Evolutionary conservation across 2,329 filamentous ascomycete genomes (phyloP), one percentile per base, ranked within the genome.

Genomic region (Claviceps paspali): DNA sequence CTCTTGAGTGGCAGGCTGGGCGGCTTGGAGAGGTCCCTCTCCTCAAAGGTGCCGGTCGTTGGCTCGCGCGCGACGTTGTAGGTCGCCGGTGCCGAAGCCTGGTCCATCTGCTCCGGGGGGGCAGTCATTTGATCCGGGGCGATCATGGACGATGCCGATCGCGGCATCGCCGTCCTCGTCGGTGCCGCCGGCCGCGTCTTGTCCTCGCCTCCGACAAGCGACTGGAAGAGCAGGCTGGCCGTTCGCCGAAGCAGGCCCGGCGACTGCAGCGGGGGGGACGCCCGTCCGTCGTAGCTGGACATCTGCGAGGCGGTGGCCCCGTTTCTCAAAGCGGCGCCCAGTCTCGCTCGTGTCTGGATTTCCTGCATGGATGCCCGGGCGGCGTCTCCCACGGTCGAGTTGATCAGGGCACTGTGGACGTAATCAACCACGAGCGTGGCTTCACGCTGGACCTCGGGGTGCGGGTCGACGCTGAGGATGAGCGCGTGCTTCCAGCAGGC

Each of bases 401-500:
- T 73, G 5, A 94, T 61, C 10, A 98, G 65, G 0, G 77, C 72
- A 35, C 81, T 70, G 51, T 95, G 79, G 19, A 96, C 70, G 49
- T 81, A 83, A 56, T 98, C 91, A 22, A 93, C 75, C 31, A 96
- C 77, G n/a, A 80, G 68, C 5, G 76, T 78, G 8, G 86, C 88
- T 54, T 91, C 82, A 45, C 80, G 73, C 44, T 92, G 82, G 24
- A 96, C 83, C 52, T 96, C 88, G 1, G 88, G 86, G 52, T 95
- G 87, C 29, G 91, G 88, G 52, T 98, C 91, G 14, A 93, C 84
- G 31, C 85, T 88, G 56, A 96, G 69, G 43, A 93, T 83, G 41
- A 95, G 65, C 30, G 92, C 70, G 50, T 95, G 83, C 55, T 93
- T 91, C 91, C 91, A 98, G 43, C 92, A 81, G 1, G 87, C 82